A percentile compares a stretch with the other conserved stretches of the same genome.
Evolutionary conservation across 345 rosid genomes (phyloP).

Genomic region (Populus tremula): DNA sequence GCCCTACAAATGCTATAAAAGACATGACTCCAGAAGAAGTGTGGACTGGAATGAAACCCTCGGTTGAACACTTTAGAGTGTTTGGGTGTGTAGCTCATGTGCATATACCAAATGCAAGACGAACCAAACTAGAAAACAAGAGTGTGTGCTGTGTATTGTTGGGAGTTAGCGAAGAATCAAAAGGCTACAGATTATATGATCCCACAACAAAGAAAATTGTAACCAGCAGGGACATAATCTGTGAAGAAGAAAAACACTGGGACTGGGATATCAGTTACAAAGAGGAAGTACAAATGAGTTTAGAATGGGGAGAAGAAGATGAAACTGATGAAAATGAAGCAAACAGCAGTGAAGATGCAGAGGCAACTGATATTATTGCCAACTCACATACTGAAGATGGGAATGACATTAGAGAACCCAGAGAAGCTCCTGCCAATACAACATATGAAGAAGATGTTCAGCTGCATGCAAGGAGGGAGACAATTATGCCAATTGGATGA

Average conservation of each 20-base stretch:
- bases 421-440: no score
- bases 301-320: neutral
- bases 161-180: neutral
- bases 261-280: neutral
- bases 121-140: neutral
- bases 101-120: neutral
- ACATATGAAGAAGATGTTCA: no score
- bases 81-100: neutral
- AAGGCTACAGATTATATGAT: neutral
- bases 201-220: neutral
- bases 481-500: no score
- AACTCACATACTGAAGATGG: no score
- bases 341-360: no score
- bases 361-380: no score
- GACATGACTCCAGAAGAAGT: neutral
- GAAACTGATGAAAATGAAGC: no score
- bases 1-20: neutral
- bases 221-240: neutral
- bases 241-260: neutral
- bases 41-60: neutral
- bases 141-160: neutral
- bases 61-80: neutral
- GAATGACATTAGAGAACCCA: no score
- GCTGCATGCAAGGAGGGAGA: no score
- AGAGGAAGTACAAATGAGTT: neutral